These are phyloP conservation scores for Aspergillus quadrilineatus DNA, from an alignment of 2,329 filamentous ascomycete genomes.

Conservation along the genomic window DNA sequence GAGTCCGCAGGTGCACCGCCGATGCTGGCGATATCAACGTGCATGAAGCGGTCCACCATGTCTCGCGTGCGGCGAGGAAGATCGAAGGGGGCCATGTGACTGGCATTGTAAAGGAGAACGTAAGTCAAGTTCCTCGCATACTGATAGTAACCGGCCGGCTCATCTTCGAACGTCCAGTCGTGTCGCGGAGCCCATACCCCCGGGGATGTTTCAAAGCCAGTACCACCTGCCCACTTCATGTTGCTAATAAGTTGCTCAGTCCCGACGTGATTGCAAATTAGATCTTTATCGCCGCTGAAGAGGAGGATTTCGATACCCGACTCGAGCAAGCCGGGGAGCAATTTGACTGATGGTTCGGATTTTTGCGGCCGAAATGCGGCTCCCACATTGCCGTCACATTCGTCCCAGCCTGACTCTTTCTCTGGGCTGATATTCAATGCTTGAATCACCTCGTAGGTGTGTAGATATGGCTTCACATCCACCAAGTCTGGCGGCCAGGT, in stretches of 20 bases:
- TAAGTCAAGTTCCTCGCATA: conserved; percentile 94
- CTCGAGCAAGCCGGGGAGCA: conserved; percentile 76
- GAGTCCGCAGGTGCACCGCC: conserved; percentile 77
- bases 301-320: conserved; percentile 73
- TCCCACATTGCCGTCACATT: conserved; percentile 81
- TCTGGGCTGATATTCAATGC: conserved; percentile 81
- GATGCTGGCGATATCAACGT: conserved; percentile 84
- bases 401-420: conserved; percentile 85
- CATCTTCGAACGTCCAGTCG: conserved; percentile 90
- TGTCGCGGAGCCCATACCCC: conserved; percentile 89
- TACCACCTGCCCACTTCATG: conserved; percentile 87
- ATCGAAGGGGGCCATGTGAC: conserved; percentile 98
- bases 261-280: conserved; percentile 96
- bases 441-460: conserved; percentile 70
- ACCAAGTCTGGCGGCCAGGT: conserved; percentile 91
- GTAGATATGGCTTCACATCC: conserved; percentile 78
- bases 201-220: conserved; percentile 82
- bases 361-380: conserved; percentile 67
- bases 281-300: conserved; percentile 89
- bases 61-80: conserved; percentile 81
- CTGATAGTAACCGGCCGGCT: conserved; percentile 88
- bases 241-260: conserved; percentile 89
- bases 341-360: conserved; percentile 68
- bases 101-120: conserved; percentile 90
- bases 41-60: conserved; percentile 97